Evolutionary conservation across 83 land plant species (phyloP).

Genomic region (Picea abies): DNA sequence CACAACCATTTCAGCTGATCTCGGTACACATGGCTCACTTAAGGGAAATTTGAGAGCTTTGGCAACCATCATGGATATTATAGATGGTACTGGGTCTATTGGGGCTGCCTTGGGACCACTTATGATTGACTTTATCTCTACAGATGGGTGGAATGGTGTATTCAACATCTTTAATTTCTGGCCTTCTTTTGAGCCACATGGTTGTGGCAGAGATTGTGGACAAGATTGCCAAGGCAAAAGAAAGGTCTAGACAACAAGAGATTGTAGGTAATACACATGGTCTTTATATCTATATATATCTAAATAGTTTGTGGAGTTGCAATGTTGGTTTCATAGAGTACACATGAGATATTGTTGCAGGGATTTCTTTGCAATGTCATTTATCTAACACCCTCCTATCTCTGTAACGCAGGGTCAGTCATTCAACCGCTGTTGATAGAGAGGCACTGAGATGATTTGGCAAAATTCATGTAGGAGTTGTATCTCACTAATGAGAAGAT

Average conservation of each 20-base stretch:
- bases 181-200: constrained; percentile 48
- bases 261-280: no score
- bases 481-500: no score
- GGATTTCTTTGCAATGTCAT: not conserved
- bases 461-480: no score
- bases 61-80: constrained; percentile 89
- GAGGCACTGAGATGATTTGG: not conserved
- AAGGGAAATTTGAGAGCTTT: constrained; percentile 40
- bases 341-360: not conserved
- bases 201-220: constrained; percentile 54
- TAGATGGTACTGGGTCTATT: constrained; percentile 92
- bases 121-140: constrained; percentile 84
- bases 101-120: no score
- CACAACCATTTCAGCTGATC: constrained; percentile 88
- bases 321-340: no score
- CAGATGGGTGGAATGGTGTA: no score
- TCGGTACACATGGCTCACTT: constrained; percentile 66
- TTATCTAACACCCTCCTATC: not conserved
- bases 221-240: no score
- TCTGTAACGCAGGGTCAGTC: not conserved
- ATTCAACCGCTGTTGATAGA: constrained; percentile 1
- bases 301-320: no score
- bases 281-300: not conserved
- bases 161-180: constrained; percentile 60
- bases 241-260: no score